phyloP scores from a whole-genome alignment of 169 alveolate genomes.

The Cytauxzoon felis region DNA sequence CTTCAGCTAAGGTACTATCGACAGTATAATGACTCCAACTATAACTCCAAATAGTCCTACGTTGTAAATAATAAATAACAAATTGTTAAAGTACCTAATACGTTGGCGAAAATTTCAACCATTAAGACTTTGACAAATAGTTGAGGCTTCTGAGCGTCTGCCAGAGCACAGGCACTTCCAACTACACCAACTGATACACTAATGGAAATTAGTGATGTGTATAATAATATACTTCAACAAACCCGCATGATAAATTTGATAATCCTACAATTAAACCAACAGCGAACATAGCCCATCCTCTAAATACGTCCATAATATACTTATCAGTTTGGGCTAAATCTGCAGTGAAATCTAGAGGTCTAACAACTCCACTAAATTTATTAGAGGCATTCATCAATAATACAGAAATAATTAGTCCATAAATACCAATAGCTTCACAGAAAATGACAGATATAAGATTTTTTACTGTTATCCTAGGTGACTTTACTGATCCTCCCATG shows the following conservation, averaged over 20 bases:
- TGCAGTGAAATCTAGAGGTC: slow-evolving; percentile 59
- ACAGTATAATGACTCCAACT: slow-evolving; percentile 73
- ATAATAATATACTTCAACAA: background rate
- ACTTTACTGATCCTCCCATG: slow-evolving; percentile 97
- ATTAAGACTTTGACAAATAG: slow-evolving; percentile 97
- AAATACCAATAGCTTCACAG: slow-evolving; percentile 98
- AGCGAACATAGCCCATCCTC: slow-evolving; percentile 94
- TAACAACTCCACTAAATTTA: slow-evolving; percentile 60
- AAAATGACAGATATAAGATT: slow-evolving; percentile 96
- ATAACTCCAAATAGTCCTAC: slow-evolving; percentile 87
- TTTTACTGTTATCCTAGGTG: slow-evolving; percentile 98
- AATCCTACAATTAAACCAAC: slow-evolving; percentile 98
- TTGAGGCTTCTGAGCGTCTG: slow-evolving; percentile 98
- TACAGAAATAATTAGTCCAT: slow-evolving; percentile 74
- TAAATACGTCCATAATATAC: slow-evolving; percentile 70
- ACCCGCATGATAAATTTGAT: slow-evolving; percentile 98
- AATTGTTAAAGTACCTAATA: slow-evolving; percentile 84
- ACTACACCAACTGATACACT: slow-evolving; percentile 97
- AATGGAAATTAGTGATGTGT: background rate
- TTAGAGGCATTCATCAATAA: slow-evolving; percentile 56
- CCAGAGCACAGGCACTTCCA: slow-evolving; percentile 98
- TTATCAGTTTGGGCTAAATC: slow-evolving; percentile 44
- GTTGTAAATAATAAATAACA: background rate
- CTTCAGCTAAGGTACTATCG: slow-evolving; percentile 14
- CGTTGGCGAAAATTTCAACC: slow-evolving; percentile 98